Percentiles rank a stretch among this genome's conserved stretches.
Evolutionary conservation across 768 basidiomycete genomes (phyloP).

Genomic region (Pulveroboletus frians): DNA sequence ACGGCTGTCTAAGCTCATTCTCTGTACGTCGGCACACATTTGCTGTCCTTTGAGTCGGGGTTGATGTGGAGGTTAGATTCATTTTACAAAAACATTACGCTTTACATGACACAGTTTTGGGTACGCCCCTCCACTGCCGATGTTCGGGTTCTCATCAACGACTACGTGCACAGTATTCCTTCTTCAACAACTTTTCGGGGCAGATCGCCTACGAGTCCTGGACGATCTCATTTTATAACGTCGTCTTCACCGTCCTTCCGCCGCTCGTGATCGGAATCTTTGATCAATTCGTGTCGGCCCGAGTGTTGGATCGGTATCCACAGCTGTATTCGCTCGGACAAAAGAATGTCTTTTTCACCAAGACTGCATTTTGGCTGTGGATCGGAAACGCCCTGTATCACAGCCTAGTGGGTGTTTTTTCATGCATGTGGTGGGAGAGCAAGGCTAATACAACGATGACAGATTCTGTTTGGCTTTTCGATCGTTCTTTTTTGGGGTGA

Average conservation of each 20-base stretch:
- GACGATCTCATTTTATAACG: slow-evolving; percentile 96
- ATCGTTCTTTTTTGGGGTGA: slow-evolving; percentile 92
- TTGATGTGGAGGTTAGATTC: slow-evolving; percentile 53
- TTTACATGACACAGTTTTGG: slow-evolving; percentile 99
- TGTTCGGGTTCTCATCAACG: slow-evolving; percentile 1
- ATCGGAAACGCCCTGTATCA: slow-evolving; percentile 85
- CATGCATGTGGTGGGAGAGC: not conserved
- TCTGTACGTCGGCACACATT: slow-evolving; percentile 57
- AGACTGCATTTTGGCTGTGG: slow-evolving; percentile 91
- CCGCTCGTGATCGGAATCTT: slow-evolving; percentile 97
- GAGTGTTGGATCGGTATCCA: slow-evolving; percentile 94
- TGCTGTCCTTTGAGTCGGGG: slow-evolving; percentile 4
- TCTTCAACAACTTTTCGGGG: slow-evolving; percentile 99
- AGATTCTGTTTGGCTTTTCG: slow-evolving; percentile 88
- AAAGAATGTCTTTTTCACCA: slow-evolving; percentile 88
- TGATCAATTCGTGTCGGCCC: slow-evolving; percentile 96
- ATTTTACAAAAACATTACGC: slow-evolving; percentile 97
- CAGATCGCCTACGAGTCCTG: slow-evolving; percentile 98
- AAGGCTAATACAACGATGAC: not conserved
- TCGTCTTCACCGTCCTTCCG: slow-evolving; percentile 91
- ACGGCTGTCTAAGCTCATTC: slow-evolving; percentile 87
- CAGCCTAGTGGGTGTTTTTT: slow-evolving; percentile 57
- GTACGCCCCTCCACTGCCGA: slow-evolving; percentile 37
- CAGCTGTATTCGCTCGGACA: slow-evolving; percentile 95
- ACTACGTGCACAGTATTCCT: slow-evolving; percentile 68